phyloP scores from a whole-genome alignment of 495 filamentous ascomycete genomes.

The Pyronema omphalodes region DNA sequence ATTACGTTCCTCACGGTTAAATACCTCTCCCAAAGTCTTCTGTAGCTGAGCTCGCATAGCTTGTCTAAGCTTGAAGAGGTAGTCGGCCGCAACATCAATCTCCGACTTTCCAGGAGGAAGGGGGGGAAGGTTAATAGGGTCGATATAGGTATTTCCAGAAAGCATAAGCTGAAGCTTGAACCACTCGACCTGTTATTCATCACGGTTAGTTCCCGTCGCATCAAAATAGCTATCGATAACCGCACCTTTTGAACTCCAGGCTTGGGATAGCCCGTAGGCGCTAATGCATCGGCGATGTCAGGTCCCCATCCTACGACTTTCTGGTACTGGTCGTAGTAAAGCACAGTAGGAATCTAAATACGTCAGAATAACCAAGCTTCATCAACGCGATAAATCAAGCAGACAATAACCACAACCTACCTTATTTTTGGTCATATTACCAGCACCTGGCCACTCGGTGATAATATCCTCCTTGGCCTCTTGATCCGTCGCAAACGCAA shows the following conservation, averaged over 20 bases:
- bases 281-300: constrained; percentile 60
- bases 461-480: constrained; percentile 64
- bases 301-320: constrained; percentile 69
- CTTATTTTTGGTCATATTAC: constrained; percentile 62
- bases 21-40: constrained; percentile 58
- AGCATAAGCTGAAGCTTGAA: constrained; percentile 72
- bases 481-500: constrained; percentile 60
- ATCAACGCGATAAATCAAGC: neutral
- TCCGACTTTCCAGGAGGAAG: constrained; percentile 62
- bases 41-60: constrained; percentile 59
- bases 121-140: constrained; percentile 61
- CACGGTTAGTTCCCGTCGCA: neutral
- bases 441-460: constrained; percentile 61
- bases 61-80: constrained; percentile 61
- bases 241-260: constrained; percentile 50
- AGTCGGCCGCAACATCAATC: constrained; percentile 64
- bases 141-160: constrained; percentile 64
- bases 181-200: constrained; percentile 43
- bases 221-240: neutral
- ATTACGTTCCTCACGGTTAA: constrained; percentile 61
- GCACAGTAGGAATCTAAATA: constrained; percentile 53
- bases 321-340: constrained; percentile 70
- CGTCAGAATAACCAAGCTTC: neutral
- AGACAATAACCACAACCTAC: constrained; percentile 25
- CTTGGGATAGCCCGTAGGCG: constrained; percentile 63